phyloP scores from a whole-genome alignment of 1,284 basidiomycete genomes.

The Hemileia vastatrix region DNA sequence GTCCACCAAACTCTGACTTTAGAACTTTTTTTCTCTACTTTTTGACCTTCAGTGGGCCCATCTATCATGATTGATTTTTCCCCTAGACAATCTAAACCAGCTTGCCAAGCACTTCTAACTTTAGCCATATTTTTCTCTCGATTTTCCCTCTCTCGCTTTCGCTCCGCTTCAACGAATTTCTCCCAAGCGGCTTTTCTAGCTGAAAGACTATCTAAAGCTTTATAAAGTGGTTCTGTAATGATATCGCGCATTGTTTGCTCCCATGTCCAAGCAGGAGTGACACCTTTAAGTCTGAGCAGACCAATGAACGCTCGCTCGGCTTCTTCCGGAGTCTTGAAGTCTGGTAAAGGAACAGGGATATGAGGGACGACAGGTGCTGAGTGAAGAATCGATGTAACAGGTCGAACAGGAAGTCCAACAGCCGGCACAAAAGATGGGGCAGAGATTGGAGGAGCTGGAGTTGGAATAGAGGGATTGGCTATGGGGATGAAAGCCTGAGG shows the following conservation, averaged over 20 bases:
- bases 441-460: slow-evolving; percentile 10
- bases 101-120: slow-evolving; percentile 28
- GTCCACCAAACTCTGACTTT: slow-evolving; percentile 41
- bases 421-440: slow-evolving; percentile 11
- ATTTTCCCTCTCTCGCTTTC: slow-evolving; percentile 29
- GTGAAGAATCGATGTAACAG: slow-evolving; percentile 19
- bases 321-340: slow-evolving; percentile 72
- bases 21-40: slow-evolving; percentile 27
- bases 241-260: slow-evolving; percentile 95
- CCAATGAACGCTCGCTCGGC: slow-evolving; percentile 89
- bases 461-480: slow-evolving; percentile 7
- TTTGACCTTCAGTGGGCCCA: slow-evolving; percentile 27
- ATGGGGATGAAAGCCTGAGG: slow-evolving; percentile 27
- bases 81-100: slow-evolving; percentile 26
- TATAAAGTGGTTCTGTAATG: slow-evolving; percentile 95
- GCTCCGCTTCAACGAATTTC: slow-evolving; percentile 42
- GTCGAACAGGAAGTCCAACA: slow-evolving; percentile 14
- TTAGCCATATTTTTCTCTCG: slow-evolving; percentile 29
- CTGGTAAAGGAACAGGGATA: slow-evolving; percentile 66
- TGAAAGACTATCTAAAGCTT: slow-evolving; percentile 79
- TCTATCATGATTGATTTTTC: slow-evolving; percentile 26
- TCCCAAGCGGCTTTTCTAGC: slow-evolving; percentile 79
- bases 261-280: slow-evolving; percentile 91
- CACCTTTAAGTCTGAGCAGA: slow-evolving; percentile 73
- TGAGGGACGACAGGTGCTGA: slow-evolving; percentile 25